Evolutionary conservation across 805 yeast genomes (phyloP).

Genomic region (Saccharomycopsis selenospora): DNA sequence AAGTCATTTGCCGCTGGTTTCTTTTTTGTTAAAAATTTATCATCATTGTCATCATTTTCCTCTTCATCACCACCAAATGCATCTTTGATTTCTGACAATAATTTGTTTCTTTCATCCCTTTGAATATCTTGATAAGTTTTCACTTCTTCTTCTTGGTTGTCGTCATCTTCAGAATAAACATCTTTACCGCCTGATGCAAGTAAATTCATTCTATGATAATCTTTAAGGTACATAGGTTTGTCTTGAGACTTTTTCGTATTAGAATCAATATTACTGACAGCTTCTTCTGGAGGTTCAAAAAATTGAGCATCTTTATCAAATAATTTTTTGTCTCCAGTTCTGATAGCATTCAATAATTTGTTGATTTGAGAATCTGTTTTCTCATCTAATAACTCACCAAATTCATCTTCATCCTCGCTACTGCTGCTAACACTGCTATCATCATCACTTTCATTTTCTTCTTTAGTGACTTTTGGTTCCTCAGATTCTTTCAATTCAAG

Average conservation of each 20-base stretch:
- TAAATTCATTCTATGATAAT: slow-evolving; percentile 80
- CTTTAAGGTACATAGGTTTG: slow-evolving; percentile 83
- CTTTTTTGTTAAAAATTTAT: slow-evolving; percentile 54
- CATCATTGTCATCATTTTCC: slow-evolving; percentile 38
- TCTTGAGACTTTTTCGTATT: slow-evolving; percentile 32
- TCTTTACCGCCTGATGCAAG: slow-evolving; percentile 58
- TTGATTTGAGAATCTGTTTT: slow-evolving; percentile 77
- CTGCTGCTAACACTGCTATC: slow-evolving; percentile 30
- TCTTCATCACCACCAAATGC: slow-evolving; percentile 48
- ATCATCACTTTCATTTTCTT: slow-evolving; percentile 29
- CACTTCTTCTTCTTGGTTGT: slow-evolving; percentile 31
- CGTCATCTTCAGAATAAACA: slow-evolving; percentile 35
- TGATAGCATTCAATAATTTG: slow-evolving; percentile 64
- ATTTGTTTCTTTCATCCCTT: slow-evolving; percentile 61
- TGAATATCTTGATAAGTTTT: slow-evolving; percentile 73
- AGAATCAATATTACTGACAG: slow-evolving; percentile 21
- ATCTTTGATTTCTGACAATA: slow-evolving; percentile 70
- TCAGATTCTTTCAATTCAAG: slow-evolving; percentile 27
- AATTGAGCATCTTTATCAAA: slow-evolving; percentile 66
- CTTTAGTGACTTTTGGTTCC: slow-evolving; percentile 19
- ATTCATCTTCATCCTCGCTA: slow-evolving; percentile 81
- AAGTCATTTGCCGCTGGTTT: slow-evolving; percentile 29
- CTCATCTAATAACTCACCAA: slow-evolving; percentile 78
- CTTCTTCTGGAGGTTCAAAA: slow-evolving; percentile 57
- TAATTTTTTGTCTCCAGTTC: slow-evolving; percentile 55